These are phyloP conservation scores for Suillus discolor DNA, from an alignment of 768 basidiomycete species.

Conservation along the genomic window DNA sequence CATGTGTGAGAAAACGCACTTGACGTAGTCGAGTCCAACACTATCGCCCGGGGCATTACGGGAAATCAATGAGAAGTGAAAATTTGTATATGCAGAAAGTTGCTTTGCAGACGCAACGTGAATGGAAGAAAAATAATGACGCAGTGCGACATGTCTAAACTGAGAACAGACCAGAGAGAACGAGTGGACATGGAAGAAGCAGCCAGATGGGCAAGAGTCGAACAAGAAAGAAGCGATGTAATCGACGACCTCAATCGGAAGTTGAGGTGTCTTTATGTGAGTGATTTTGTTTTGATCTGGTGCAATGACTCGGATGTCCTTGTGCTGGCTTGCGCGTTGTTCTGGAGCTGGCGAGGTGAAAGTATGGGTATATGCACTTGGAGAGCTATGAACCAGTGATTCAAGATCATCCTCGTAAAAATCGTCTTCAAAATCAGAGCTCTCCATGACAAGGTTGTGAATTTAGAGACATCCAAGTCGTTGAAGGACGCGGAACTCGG, in stretches of 20 bases:
- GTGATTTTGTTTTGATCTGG: neutral
- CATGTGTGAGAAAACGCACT: slow-evolving; percentile 37
- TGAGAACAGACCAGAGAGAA: slow-evolving; percentile 43
- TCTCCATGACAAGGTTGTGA: neutral
- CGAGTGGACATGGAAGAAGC: slow-evolving; percentile 39
- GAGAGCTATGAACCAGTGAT: slow-evolving; percentile 13
- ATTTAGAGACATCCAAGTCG: slow-evolving; percentile 19
- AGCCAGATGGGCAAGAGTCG: slow-evolving; percentile 20
- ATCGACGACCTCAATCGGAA: slow-evolving; percentile 37
- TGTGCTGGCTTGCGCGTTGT: slow-evolving; percentile 13
- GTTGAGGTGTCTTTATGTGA: slow-evolving; percentile 12
- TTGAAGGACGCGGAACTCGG: slow-evolving; percentile 2
- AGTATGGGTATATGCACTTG: slow-evolving; percentile 18
- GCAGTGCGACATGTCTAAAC: slow-evolving; percentile 46
- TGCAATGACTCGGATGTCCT: neutral
- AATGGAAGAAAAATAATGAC: slow-evolving; percentile 32
- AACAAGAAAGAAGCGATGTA: slow-evolving; percentile 22
- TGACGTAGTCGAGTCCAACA: slow-evolving; percentile 47
- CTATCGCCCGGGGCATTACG: slow-evolving; percentile 19
- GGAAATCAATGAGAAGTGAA: slow-evolving; percentile 33
- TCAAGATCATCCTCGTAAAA: slow-evolving; percentile 14
- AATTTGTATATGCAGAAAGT: slow-evolving; percentile 31
- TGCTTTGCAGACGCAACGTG: slow-evolving; percentile 23
- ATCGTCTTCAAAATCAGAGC: slow-evolving; percentile 20
- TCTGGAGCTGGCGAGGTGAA: slow-evolving; percentile 26